Evolutionary conservation across 768 basidiomycete genomes (phyloP).

Genomic region (Tricholoma terreum): DNA sequence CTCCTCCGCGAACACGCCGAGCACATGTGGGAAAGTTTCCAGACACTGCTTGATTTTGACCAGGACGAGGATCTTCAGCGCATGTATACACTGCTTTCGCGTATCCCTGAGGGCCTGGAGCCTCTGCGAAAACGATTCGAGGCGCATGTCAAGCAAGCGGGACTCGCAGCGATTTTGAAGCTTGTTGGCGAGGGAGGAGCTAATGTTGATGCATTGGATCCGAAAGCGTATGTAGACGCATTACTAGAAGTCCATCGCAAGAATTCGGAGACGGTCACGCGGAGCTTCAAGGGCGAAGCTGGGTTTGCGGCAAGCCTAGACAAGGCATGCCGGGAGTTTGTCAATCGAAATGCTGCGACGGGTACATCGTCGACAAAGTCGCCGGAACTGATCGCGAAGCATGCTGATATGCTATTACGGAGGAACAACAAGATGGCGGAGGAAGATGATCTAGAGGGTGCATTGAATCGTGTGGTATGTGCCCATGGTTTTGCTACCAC

Average conservation of each 20-base stretch:
- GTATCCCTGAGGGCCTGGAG: constrained; percentile 91
- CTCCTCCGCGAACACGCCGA: constrained; percentile 90
- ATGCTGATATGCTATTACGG: constrained; percentile 85
- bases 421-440: constrained; percentile 99
- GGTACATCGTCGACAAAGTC: constrained; percentile 87
- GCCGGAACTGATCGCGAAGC: constrained; percentile 92
- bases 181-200: constrained; percentile 62
- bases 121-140: constrained; percentile 94
- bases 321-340: constrained; percentile 95
- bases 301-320: constrained; percentile 95
- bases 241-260: constrained; percentile 91
- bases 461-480: constrained; percentile 86
- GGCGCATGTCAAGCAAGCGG: constrained; percentile 91
- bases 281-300: constrained; percentile 92
- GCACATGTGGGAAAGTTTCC: constrained; percentile 95
- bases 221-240: constrained; percentile 95
- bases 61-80: constrained; percentile 95
- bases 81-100: constrained; percentile 94
- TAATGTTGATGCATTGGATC: constrained; percentile 73
- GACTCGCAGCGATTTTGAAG: constrained; percentile 80
- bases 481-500: constrained; percentile 25
- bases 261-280: constrained; percentile 87
- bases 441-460: constrained; percentile 89
- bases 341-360: constrained; percentile 92
- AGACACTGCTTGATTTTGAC: constrained; percentile 87